Percentiles rank a stretch among this genome's conserved stretches.
phyloP scores from a whole-genome alignment of 2,329 filamentous ascomycete genomes.

The Aspergillus ochraceoroseus region DNA sequence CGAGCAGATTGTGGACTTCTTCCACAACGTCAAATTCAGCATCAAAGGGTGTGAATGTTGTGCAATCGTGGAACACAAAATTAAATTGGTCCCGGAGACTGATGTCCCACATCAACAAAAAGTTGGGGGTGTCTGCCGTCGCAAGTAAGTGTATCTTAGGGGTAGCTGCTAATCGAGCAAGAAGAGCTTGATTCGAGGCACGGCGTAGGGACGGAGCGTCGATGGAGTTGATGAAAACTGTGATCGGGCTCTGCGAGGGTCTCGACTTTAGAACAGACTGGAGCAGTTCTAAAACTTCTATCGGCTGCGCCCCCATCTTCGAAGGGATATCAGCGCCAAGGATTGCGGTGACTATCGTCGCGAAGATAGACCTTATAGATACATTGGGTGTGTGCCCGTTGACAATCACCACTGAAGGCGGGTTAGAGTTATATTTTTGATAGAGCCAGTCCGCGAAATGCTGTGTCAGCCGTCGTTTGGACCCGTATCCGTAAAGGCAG shows the following conservation, averaged over 20 bases:
- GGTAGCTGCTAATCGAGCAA: constrained; percentile 72
- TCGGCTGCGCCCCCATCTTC: constrained; percentile 60
- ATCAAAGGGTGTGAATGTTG: constrained; percentile 73
- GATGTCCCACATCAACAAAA: constrained; percentile 83
- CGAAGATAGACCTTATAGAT: constrained; percentile 44
- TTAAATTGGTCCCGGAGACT: constrained; percentile 75
- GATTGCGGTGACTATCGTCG: constrained; percentile 62
- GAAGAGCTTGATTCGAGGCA: constrained; percentile 61
- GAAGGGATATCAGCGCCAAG: constrained; percentile 40
- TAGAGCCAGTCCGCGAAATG: constrained; percentile 70
- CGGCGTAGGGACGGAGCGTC: constrained; percentile 74
- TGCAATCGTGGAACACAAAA: constrained; percentile 89
- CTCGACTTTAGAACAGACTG: constrained; percentile 56
- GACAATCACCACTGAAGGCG: constrained; percentile 67
- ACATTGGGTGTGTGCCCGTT: constrained; percentile 67
- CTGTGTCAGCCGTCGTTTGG: constrained; percentile 70
- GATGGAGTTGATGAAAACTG: constrained; percentile 77
- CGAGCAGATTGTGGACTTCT: constrained; percentile 80
- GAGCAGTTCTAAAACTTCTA: constrained; percentile 64
- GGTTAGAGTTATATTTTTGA: constrained; percentile 33
- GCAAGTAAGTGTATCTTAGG: constrained; percentile 67
- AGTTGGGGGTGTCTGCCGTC: constrained; percentile 83
- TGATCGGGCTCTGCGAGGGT: constrained; percentile 47
- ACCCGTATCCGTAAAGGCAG: constrained; percentile 88
- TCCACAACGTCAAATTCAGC: constrained; percentile 80